These are phyloP conservation scores for Aspergillus pseudotamarii DNA, from an alignment of 2,329 filamentous ascomycete species.

Conservation along the genomic window DNA sequence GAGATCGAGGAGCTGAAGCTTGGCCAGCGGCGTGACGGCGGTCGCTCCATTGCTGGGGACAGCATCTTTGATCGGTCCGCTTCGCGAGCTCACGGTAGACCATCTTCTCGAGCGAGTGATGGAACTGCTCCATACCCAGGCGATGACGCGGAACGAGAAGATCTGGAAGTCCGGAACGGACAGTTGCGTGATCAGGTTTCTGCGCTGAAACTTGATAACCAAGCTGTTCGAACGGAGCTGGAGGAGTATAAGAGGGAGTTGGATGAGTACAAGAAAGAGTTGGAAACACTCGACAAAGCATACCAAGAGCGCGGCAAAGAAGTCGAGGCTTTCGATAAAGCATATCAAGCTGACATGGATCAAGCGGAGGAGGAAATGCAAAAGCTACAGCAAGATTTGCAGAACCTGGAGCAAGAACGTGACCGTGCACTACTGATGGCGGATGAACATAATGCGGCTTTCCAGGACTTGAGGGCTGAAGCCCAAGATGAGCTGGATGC, in stretches of 20 bases:
- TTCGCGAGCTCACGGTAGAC: conserved; percentile 75
- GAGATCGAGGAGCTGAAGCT: conserved; percentile 97
- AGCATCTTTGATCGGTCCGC: conserved; percentile 94
- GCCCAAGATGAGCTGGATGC: conserved; percentile 62
- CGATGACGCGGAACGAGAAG: conserved; percentile 80
- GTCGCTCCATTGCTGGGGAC: conserved; percentile 69
- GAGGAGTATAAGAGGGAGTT: conserved; percentile 76
- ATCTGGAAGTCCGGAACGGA: conserved; percentile 80
- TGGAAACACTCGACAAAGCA: background rate
- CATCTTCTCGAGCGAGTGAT: conserved; percentile 73
- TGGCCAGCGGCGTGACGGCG: conserved; percentile 70
- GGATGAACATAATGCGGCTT: conserved; percentile 60
- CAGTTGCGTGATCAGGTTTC: conserved; percentile 85
- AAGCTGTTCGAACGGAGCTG: conserved; percentile 81
- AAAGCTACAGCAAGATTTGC: conserved; percentile 53
- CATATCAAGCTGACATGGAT: conserved; percentile 80
- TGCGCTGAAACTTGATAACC: conserved; percentile 82
- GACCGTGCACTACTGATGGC: conserved; percentile 81
- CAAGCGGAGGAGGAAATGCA: conserved; percentile 78
- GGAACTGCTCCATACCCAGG: conserved; percentile 64
- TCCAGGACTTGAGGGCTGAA: conserved; percentile 57
- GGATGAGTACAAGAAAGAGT: background rate
- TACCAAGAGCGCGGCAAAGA: background rate
- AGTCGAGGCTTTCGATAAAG: conserved; percentile 69
- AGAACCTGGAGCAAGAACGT: conserved; percentile 65